Evolutionary conservation across 2,329 filamentous ascomycete genomes (phyloP).

Genomic region (Podosphaera xanthii): DNA sequence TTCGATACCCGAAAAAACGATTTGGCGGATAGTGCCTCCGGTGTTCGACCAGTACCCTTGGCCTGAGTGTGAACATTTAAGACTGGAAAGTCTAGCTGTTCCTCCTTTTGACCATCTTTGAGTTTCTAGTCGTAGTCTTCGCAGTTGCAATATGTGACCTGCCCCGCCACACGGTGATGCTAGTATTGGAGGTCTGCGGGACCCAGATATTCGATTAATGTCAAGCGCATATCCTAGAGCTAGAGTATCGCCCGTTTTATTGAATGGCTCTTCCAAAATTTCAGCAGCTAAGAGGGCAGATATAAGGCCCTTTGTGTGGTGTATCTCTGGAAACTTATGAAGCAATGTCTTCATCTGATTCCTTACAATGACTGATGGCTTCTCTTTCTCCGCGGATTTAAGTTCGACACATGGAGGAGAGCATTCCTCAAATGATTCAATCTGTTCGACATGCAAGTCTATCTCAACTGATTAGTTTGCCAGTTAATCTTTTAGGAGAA

Average conservation of each 20-base stretch:
- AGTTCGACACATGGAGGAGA: conserved; percentile 8
- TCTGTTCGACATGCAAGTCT: conserved; percentile 11
- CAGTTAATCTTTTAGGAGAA: background rate
- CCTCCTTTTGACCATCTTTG: conserved; percentile 11
- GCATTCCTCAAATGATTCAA: conserved; percentile 11
- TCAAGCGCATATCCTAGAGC: conserved; percentile 9
- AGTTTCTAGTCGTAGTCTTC: conserved; percentile 10
- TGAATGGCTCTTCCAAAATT: background rate
- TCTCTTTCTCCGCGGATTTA: conserved; percentile 2
- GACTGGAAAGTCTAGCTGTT: conserved; percentile 7
- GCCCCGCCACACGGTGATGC: conserved; percentile 13
- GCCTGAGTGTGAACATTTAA: conserved; percentile 8
- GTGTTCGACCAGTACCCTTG: conserved; percentile 13
- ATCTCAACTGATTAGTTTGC: background rate
- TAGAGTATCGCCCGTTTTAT: conserved; percentile 7
- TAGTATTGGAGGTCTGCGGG: conserved; percentile 7
- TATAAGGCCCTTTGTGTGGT: conserved; percentile 7
- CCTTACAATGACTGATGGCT: conserved; percentile 2
- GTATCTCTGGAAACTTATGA: conserved; percentile 10
- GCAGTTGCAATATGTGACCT: conserved; percentile 13
- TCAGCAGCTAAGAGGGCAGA: background rate
- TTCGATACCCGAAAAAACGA: conserved; percentile 20
- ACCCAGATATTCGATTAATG: conserved; percentile 6
- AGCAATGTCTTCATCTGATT: conserved; percentile 10
- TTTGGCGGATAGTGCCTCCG: conserved; percentile 24